These are phyloP conservation scores for Lactarius tabidus DNA, from an alignment of 768 basidiomycete species.

Conservation along the genomic window DNA sequence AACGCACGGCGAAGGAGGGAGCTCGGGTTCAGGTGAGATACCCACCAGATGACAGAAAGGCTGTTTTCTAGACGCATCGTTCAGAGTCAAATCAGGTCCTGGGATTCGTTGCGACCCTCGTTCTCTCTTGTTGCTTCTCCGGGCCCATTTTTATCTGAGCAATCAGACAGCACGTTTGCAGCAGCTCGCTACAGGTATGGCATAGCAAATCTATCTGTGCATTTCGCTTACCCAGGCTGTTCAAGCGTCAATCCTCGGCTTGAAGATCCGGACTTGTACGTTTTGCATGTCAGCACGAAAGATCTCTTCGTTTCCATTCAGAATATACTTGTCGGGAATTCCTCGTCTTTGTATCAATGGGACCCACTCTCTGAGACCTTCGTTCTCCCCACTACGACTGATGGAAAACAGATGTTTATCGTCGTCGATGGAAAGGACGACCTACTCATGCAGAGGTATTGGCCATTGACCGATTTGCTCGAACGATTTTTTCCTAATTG, in stretches of 20 bases:
- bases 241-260: slow-evolving; percentile 48
- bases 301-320: slow-evolving; percentile 53
- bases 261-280: slow-evolving; percentile 35
- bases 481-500: not conserved
- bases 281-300: slow-evolving; percentile 43
- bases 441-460: slow-evolving; percentile 52
- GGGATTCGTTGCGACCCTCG: slow-evolving; percentile 52
- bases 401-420: slow-evolving; percentile 37
- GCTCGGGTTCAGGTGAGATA: slow-evolving; percentile 14
- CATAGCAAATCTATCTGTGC: not conserved
- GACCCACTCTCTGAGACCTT: slow-evolving; percentile 54
- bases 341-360: slow-evolving; percentile 67
- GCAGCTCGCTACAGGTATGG: slow-evolving; percentile 60
- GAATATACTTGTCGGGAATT: slow-evolving; percentile 58
- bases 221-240: slow-evolving; percentile 2
- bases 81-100: slow-evolving; percentile 53
- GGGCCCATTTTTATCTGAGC: slow-evolving; percentile 68
- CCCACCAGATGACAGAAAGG: not conserved
- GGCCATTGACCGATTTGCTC: not conserved
- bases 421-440: slow-evolving; percentile 57
- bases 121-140: slow-evolving; percentile 33
- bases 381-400: slow-evolving; percentile 38
- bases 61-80: not conserved
- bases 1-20: slow-evolving; percentile 3
- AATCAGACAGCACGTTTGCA: slow-evolving; percentile 47